Percentiles rank a stretch among this genome's conserved stretches.
Evolutionary conservation across 345 rosid genomes (phyloP).

Genomic region (Erysimum cheiranthoides): DNA sequence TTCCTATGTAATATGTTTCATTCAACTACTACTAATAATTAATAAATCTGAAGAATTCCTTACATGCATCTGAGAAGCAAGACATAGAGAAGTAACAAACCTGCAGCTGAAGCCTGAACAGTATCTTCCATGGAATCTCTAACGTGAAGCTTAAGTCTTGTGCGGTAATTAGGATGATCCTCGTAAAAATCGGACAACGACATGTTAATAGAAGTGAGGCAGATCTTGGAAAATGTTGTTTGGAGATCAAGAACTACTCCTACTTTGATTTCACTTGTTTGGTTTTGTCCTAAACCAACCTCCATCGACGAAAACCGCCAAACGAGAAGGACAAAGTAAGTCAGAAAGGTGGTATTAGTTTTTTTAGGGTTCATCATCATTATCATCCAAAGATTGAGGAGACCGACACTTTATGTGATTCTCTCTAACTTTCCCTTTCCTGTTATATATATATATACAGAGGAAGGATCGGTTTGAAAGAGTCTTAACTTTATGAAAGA

Average conservation of each 20-base stretch:
- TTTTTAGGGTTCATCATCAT: slow-evolving; percentile 6
- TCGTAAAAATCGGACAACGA: slow-evolving; percentile 43
- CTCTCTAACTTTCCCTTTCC: neutral
- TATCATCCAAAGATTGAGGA: slow-evolving; percentile 3
- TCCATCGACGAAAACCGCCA: slow-evolving; percentile 3
- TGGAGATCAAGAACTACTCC: slow-evolving; percentile 50
- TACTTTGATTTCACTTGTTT: slow-evolving; percentile 38
- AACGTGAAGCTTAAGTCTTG: slow-evolving; percentile 35
- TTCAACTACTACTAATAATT: neutral
- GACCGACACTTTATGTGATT: slow-evolving; percentile 6
- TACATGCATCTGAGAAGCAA: neutral
- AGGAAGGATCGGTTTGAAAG: neutral
- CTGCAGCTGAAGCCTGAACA: slow-evolving; percentile 50
- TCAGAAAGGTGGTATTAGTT: slow-evolving; percentile 1
- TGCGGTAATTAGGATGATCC: slow-evolving; percentile 33
- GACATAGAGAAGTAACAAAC: slow-evolving; percentile 28
- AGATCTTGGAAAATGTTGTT: slow-evolving; percentile 31
- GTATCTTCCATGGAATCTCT: slow-evolving; percentile 43
- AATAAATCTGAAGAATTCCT: neutral
- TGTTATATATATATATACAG: neutral
- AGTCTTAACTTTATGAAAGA: slow-evolving; percentile 10
- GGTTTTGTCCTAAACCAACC: slow-evolving; percentile 19
- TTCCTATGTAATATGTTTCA: slow-evolving; percentile 1
- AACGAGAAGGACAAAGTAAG: neutral
- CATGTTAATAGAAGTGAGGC: slow-evolving; percentile 33